These are phyloP conservation scores for Gossypium schwendimanii DNA, from an alignment of 441 rosid genomes.

Conservation along the genomic window DNA sequence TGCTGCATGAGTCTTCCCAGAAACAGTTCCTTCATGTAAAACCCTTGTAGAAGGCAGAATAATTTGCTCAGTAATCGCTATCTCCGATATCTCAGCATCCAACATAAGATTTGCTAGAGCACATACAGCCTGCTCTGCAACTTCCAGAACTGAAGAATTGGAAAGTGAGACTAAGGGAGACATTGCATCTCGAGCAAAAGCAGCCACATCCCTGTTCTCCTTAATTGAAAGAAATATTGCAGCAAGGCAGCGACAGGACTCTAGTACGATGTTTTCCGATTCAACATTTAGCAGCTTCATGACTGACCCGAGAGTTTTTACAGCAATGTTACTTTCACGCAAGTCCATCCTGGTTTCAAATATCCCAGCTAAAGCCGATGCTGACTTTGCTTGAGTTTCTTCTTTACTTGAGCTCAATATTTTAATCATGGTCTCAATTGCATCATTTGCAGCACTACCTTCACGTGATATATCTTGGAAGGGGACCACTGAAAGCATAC, in stretches of 20 bases:
- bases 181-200: constrained; percentile 76
- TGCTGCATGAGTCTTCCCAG: constrained; percentile 94
- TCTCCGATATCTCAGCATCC: constrained; percentile 80
- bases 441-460: constrained; percentile 99
- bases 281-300: constrained; percentile 78
- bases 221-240: constrained; percentile 86
- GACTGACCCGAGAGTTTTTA: constrained; percentile 63
- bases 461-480: constrained; percentile 75
- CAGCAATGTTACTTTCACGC: constrained; percentile 85
- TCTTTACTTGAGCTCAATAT: constrained; percentile 77
- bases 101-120: constrained; percentile 95
- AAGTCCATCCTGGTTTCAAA: constrained; percentile 77
- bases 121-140: constrained; percentile 92
- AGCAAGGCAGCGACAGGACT: constrained; percentile 76
- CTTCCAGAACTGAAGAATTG: constrained; percentile 69
- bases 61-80: constrained; percentile 69
- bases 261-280: constrained; percentile 70
- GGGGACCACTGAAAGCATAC: constrained; percentile 89
- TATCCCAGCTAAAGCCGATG: constrained; percentile 88
- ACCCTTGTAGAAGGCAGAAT: constrained; percentile 88
- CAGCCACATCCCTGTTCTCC: constrained; percentile 92
- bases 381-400: constrained; percentile 96
- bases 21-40: constrained; percentile 81
- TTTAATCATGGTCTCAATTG: constrained; percentile 89
- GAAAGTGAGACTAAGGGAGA: constrained; percentile 66